phyloP scores from a whole-genome alignment of 805 yeast species.

The Diddensiella transvaalensis region DNA sequence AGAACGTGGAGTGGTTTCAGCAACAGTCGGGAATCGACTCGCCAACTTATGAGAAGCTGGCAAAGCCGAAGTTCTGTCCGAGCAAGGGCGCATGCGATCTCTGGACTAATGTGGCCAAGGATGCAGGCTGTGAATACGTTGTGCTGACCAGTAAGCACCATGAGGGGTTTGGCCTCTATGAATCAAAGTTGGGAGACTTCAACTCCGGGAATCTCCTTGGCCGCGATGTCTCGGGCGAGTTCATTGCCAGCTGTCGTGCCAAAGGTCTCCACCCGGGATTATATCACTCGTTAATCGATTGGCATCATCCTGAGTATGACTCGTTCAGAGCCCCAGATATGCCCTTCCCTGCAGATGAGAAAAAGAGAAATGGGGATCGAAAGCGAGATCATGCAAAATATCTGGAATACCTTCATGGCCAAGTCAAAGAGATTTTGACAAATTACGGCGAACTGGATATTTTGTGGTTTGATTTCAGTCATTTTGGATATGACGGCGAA shows the following conservation, averaged over 20 bases:
- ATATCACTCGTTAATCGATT: constrained; percentile 20
- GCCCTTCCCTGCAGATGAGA: constrained; percentile 18
- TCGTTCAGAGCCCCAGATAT: constrained; percentile 6
- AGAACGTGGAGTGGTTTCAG: constrained; percentile 21
- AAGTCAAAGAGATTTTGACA: constrained; percentile 17
- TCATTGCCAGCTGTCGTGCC: constrained; percentile 10
- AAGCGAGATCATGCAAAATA: constrained; percentile 15
- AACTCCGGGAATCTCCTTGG: constrained; percentile 6
- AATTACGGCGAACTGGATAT: constrained; percentile 16
- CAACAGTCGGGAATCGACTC: constrained; percentile 15
- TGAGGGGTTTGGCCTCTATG: constrained; percentile 20
- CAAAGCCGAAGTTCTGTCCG: constrained; percentile 13
- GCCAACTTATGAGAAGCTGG: constrained; percentile 12
- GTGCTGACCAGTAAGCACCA: constrained; percentile 22
- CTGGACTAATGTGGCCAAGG: constrained; percentile 18
- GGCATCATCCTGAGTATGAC: constrained; percentile 22
- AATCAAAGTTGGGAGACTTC: constrained; percentile 11
- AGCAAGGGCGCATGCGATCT: constrained; percentile 5
- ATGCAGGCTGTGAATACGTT: constrained; percentile 18
- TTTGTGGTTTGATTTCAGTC: constrained; percentile 20
- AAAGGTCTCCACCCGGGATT: constrained; percentile 15
- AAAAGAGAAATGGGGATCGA: constrained; percentile 6
- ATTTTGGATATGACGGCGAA: constrained; percentile 19
- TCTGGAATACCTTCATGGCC: constrained; percentile 17
- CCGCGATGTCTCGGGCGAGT: constrained; percentile 16